phyloP scores from a whole-genome alignment of 768 basidiomycete genomes.

The Phaeotremella skinneri region DNA sequence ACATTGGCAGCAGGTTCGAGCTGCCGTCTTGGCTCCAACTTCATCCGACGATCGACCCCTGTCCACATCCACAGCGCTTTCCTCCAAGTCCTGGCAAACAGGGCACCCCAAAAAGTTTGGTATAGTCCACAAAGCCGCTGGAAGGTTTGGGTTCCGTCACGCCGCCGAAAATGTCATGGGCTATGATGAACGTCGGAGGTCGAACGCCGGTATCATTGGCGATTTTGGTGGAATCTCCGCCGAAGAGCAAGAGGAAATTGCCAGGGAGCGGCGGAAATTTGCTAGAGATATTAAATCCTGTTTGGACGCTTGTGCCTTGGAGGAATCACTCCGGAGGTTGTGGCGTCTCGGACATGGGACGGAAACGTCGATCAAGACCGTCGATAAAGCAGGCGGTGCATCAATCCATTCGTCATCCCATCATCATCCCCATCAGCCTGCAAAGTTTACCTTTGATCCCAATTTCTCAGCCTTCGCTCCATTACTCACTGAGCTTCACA shows the following conservation, averaged over 20 bases:
- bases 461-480: slow-evolving; percentile 43
- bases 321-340: slow-evolving; percentile 32
- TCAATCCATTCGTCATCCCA: slow-evolving; percentile 21
- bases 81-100: background rate
- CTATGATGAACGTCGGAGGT: slow-evolving; percentile 24
- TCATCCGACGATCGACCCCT: slow-evolving; percentile 19
- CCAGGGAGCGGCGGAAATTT: slow-evolving; percentile 40
- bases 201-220: slow-evolving; percentile 14
- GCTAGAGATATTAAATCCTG: slow-evolving; percentile 40
- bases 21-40: slow-evolving; percentile 34
- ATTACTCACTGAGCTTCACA: slow-evolving; percentile 38
- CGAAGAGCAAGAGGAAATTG: slow-evolving; percentile 39
- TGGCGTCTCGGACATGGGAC: slow-evolving; percentile 9
- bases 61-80: background rate
- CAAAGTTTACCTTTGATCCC: slow-evolving; percentile 19
- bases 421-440: background rate
- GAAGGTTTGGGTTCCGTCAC: slow-evolving; percentile 36
- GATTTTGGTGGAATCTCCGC: slow-evolving; percentile 22
- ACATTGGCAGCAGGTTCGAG: slow-evolving; percentile 46
- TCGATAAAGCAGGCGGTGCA: background rate
- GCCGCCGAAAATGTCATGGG: slow-evolving; percentile 39
- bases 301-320: slow-evolving; percentile 38
- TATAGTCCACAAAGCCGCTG: slow-evolving; percentile 41
- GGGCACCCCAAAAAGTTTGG: slow-evolving; percentile 19
- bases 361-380: slow-evolving; percentile 11